Evolutionary conservation across 352 stramenopile genomes (phyloP).

Genomic region (Phytophthora ohioensis): DNA sequence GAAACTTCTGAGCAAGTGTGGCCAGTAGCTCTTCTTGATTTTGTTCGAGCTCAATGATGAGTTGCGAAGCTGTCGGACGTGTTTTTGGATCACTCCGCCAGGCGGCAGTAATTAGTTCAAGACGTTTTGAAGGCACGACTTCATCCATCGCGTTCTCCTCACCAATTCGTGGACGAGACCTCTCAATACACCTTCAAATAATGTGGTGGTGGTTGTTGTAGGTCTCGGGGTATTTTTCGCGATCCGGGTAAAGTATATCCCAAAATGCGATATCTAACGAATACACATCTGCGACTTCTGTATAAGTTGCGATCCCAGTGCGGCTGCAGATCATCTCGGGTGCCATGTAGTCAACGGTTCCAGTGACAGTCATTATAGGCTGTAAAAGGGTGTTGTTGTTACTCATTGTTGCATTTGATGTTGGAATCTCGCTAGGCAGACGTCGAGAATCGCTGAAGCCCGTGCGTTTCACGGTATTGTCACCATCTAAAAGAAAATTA

Average conservation of each 20-base stretch:
- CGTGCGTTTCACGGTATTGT: constrained; percentile 58
- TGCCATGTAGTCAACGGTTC: constrained; percentile 79
- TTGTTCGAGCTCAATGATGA: constrained; percentile 56
- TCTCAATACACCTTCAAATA: constrained; percentile 56
- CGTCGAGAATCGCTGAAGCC: constrained; percentile 65
- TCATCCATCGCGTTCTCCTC: constrained; percentile 8
- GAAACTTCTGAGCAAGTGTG: constrained; percentile 48
- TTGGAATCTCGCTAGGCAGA: constrained; percentile 31
- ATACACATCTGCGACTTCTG: constrained; percentile 71
- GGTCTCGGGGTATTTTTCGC: constrained; percentile 51
- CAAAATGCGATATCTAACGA: constrained; percentile 76
- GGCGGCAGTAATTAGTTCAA: constrained; percentile 55
- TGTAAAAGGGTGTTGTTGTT: neutral
- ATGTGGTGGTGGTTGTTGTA: constrained; percentile 51
- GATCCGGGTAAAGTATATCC: constrained; percentile 67
- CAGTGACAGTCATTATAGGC: constrained; percentile 61
- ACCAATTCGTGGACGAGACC: constrained; percentile 50
- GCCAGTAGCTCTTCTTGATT: constrained; percentile 64
- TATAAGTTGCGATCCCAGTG: constrained; percentile 54
- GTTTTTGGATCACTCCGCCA: constrained; percentile 57
- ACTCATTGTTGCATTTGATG: neutral
- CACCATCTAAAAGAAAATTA: constrained; percentile 60
- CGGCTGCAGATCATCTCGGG: constrained; percentile 68
- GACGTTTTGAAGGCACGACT: constrained; percentile 42
- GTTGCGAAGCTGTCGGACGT: constrained; percentile 48